Conservation (phyloP, 345 rosid genomes). For the Citrus sinensis region DVS_A1.0 CM039164.1:13444501-13445000, state of each 20-base stretch:
- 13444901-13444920: background rate
- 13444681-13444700: constrained; percentile 29
- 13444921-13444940: background rate
- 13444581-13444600: constrained; percentile 72
- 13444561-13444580: constrained; percentile 52
- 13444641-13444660: constrained; percentile 24
- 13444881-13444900: background rate
- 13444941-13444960: background rate
- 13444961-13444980: background rate
- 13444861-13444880: background rate
- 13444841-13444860: background rate
- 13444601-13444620: constrained; percentile 78
- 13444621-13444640: constrained; percentile 47
- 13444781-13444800: constrained; percentile 35
- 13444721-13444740: constrained; percentile 16
- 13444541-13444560: constrained; percentile 19
- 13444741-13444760: constrained; percentile 12
- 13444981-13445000: background rate
- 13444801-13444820: constrained; percentile 1
- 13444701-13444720: constrained; percentile 39
- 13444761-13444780: constrained; percentile 24
- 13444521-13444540: constrained; percentile 18
- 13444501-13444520: constrained; percentile 23
- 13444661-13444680: constrained; percentile 22
- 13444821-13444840: constrained; percentile 1